Evolutionary conservation across 139 green algal genomes (phyloP).

Genomic region (Chlorella sp.): DNA sequence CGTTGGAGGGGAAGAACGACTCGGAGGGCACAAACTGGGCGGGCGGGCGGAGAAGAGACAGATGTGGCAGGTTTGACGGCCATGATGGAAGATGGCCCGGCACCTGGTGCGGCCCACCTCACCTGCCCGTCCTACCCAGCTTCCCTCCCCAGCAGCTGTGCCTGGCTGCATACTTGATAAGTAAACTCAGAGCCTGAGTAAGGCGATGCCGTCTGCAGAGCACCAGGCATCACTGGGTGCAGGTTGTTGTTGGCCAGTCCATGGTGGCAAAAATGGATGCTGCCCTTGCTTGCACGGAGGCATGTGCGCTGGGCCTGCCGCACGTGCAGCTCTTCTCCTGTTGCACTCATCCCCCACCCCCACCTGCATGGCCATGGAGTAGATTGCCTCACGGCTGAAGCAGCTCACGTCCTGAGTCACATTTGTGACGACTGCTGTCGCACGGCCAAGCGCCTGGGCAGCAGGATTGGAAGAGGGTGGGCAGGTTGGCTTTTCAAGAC

Average conservation of each 20-base stretch:
- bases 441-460: slow-evolving; percentile 41
- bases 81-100: too few species aligned
- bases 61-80: too few species aligned
- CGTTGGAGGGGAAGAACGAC: slow-evolving; percentile 69
- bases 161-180: slow-evolving; percentile 83
- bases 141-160: neutral
- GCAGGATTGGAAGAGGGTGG: neutral
- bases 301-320: too few species aligned
- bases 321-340: too few species aligned
- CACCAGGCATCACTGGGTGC: too few species aligned
- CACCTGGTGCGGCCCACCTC: too few species aligned
- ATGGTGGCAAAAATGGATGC: too few species aligned
- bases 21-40: slow-evolving; percentile 56
- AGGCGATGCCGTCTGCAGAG: neutral
- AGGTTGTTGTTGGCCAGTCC: too few species aligned
- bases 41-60: neutral
- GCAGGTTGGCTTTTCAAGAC: too few species aligned
- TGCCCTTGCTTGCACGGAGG: too few species aligned
- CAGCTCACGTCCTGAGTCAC: slow-evolving; percentile 46
- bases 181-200: neutral
- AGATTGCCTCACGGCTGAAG: slow-evolving; percentile 53
- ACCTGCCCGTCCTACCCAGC: too few species aligned
- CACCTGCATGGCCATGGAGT: slow-evolving; percentile 23
- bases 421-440: slow-evolving; percentile 70
- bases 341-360: too few species aligned